These are phyloP conservation scores for Protomyces pachydermus DNA, from an alignment of 1,139 yeast species.

Conservation along the genomic window DNA sequence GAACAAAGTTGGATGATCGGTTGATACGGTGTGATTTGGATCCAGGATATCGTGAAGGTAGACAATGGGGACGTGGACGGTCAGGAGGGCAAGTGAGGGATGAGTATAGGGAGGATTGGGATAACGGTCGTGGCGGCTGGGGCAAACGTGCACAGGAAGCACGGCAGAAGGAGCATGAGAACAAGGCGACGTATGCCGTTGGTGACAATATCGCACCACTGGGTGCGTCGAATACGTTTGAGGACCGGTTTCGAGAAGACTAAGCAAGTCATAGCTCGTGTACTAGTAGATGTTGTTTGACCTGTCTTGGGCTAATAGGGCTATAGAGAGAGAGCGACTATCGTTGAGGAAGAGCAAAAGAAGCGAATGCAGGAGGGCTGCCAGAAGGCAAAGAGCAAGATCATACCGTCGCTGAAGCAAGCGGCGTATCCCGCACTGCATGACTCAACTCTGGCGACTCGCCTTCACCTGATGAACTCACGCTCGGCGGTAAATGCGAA, in stretches of 20 bases:
- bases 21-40: constrained; percentile 78
- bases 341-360: background rate
- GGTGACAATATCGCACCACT: constrained; percentile 20
- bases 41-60: constrained; percentile 89
- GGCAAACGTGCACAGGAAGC: constrained; percentile 35
- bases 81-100: constrained; percentile 81
- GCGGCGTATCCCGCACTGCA: background rate
- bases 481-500: background rate
- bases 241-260: background rate
- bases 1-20: constrained; percentile 77
- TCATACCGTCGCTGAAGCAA: background rate
- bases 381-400: background rate
- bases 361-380: no score
- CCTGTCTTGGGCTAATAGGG: no score
- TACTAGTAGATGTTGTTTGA: no score
- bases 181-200: constrained; percentile 22
- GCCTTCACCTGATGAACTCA: background rate
- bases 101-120: constrained; percentile 53
- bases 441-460: background rate
- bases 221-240: constrained; percentile 1
- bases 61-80: constrained; percentile 89
- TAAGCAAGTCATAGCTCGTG: background rate
- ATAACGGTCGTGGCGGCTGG: constrained; percentile 56
- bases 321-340: background rate
- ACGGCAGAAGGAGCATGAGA: constrained; percentile 8